Percentiles rank a stretch among this genome's conserved stretches.
Conservation (phyloP, 2,329 filamentous ascomycete genomes). For the Trichoderma koningiopsis region DNA sequence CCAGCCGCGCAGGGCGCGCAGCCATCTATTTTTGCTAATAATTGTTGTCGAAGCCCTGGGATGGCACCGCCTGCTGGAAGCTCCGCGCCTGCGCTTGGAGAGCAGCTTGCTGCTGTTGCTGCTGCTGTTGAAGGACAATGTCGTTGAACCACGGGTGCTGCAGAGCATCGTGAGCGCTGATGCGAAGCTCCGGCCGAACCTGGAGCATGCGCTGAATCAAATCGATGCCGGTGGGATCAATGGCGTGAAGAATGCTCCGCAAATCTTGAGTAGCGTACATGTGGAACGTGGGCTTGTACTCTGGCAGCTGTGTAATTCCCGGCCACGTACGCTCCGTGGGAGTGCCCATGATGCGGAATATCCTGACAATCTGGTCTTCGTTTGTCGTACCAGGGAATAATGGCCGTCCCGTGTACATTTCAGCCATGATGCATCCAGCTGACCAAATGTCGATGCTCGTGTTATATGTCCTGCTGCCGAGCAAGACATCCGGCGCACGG, state of each 20-base stretch:
- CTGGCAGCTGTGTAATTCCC: constrained; percentile 90
- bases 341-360: constrained; percentile 98
- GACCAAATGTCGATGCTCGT: constrained; percentile 99
- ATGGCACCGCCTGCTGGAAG: constrained; percentile 45
- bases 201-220: constrained; percentile 90
- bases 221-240: constrained; percentile 85
- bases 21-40: constrained; percentile 29
- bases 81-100: constrained; percentile 47
- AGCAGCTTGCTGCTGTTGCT: constrained; percentile 40
- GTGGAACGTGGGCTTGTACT: constrained; percentile 95
- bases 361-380: constrained; percentile 94
- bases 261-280: constrained; percentile 93
- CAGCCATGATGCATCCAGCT: constrained; percentile 98
- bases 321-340: constrained; percentile 95
- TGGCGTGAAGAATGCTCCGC: constrained; percentile 81
- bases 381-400: constrained; percentile 98
- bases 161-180: constrained; percentile 83
- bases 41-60: constrained; percentile 44
- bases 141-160: constrained; percentile 92
- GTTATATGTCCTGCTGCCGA: constrained; percentile 95
- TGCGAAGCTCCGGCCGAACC: constrained; percentile 84
- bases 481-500: constrained; percentile 89
- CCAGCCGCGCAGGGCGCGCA: neutral
- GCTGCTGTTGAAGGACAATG: constrained; percentile 60
- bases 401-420: constrained; percentile 96